phyloP scores from a whole-genome alignment of 192 early-diverging fungal species.

The Podila horticola region DNA sequence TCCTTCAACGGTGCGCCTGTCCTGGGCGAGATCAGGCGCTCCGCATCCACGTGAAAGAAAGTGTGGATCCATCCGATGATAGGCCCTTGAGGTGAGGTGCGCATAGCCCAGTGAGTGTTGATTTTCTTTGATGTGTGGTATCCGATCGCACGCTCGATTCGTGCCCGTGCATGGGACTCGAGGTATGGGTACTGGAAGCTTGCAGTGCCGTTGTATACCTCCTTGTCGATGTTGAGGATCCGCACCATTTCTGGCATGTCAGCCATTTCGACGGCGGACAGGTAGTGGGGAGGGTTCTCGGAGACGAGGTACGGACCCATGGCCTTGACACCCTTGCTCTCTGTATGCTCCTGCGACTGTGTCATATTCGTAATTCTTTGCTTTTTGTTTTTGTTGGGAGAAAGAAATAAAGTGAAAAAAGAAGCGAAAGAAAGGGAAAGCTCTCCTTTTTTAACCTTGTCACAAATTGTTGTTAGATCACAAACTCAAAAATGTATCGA shows the following conservation, averaged over 20 bases:
- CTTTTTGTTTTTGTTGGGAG: neutral
- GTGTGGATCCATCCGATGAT: constrained; percentile 37
- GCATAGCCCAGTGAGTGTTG: constrained; percentile 41
- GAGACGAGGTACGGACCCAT: constrained; percentile 30
- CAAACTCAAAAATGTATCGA: neutral
- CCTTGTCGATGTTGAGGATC: constrained; percentile 35
- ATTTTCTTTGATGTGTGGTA: constrained; percentile 4
- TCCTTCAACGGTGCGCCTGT: constrained; percentile 6
- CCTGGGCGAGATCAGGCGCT: neutral
- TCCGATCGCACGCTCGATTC: constrained; percentile 10
- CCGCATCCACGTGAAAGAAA: constrained; percentile 3
- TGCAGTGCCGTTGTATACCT: constrained; percentile 34
- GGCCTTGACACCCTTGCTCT: neutral
- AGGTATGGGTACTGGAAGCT: constrained; percentile 34
- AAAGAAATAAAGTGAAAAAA: neutral
- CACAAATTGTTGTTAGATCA: too few relatives aligned
- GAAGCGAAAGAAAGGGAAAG: neutral
- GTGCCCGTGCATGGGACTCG: constrained; percentile 23
- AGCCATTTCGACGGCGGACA: constrained; percentile 19
- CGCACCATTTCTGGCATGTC: constrained; percentile 42
- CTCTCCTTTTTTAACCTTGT: too few relatives aligned
- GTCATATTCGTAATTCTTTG: neutral
- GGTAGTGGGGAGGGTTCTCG: constrained; percentile 25
- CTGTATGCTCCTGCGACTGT: neutral
- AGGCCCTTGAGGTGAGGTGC: constrained; percentile 30